Evolutionary conservation across 441 rosid genomes (phyloP).

Genomic region (Mallotus japonicus): DNA sequence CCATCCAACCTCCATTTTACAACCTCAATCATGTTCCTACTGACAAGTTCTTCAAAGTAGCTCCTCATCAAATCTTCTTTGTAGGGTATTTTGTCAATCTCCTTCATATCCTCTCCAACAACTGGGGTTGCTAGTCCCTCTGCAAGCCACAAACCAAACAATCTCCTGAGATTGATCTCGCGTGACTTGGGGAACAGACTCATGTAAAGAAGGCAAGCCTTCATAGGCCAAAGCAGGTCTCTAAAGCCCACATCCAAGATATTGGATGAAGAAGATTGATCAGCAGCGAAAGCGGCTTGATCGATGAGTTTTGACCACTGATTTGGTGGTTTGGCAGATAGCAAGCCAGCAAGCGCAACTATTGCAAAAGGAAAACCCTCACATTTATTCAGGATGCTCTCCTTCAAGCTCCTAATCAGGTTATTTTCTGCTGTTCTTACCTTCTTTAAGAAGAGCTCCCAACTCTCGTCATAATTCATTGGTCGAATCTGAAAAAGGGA

Average conservation of each 20-base stretch:
- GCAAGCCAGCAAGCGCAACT: constrained; percentile 23
- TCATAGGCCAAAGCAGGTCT: constrained; percentile 9
- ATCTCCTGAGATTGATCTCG: constrained; percentile 27
- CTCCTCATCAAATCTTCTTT: constrained; percentile 19
- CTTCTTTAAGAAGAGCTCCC: constrained; percentile 22
- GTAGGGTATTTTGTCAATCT: background rate
- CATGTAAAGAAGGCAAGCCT: constrained; percentile 29
- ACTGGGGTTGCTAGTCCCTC: constrained; percentile 17
- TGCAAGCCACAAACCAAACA: constrained; percentile 32
- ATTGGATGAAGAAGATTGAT: constrained; percentile 1
- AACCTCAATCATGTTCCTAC: constrained; percentile 29
- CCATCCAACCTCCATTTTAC: constrained; percentile 18
- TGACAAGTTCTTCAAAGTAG: constrained; percentile 13
- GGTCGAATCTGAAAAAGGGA: background rate
- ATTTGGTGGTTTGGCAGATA: background rate
- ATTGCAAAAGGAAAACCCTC: constrained; percentile 29
- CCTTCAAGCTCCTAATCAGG: background rate
- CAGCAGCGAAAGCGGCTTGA: background rate
- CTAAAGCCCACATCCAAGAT: constrained; percentile 16
- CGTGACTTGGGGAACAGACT: constrained; percentile 31
- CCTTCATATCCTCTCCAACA: too few species aligned
- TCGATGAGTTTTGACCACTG: constrained; percentile 4
- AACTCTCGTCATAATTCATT: constrained; percentile 11
- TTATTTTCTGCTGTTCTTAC: background rate
- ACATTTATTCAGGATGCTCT: constrained; percentile 15